phyloP scores from a whole-genome alignment of 164 flowering plant genomes.

The Pachysandra terminalis region DNA sequence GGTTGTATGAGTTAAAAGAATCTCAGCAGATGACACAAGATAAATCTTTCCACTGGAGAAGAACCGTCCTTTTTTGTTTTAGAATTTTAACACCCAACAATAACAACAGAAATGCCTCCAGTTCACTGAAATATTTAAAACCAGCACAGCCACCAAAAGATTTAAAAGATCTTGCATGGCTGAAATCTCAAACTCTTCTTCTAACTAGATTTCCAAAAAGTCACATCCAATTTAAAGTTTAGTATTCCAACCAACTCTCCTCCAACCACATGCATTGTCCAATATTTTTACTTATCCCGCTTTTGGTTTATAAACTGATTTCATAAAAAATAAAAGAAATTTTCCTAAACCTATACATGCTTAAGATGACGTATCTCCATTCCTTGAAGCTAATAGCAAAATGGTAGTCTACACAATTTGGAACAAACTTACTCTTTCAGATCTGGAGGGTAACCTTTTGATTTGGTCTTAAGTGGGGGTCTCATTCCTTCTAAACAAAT shows the following conservation, averaged over 20 bases:
- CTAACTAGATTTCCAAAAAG: background rate
- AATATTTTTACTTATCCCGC: too few relatives aligned
- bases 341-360: background rate
- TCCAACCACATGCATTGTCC: background rate
- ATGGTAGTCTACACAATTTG: background rate
- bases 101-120: background rate
- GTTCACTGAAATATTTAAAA: background rate
- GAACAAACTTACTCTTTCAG: conserved; percentile 67
- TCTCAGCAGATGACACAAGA: background rate
- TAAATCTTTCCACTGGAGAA: background rate
- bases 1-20: too few relatives aligned
- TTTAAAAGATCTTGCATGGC: background rate
- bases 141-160: background rate
- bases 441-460: conserved; percentile 71
- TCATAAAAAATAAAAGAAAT: too few relatives aligned
- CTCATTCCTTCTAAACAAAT: conserved; percentile 71
- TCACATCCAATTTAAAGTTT: background rate
- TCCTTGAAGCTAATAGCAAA: background rate
- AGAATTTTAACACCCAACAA: background rate
- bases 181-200: background rate
- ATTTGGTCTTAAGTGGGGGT: conserved; percentile 66
- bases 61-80: background rate
- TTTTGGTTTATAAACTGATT: too few relatives aligned
- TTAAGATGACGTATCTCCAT: background rate
- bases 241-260: background rate